Base-by-base conservation (phyloP, 2,329 filamentous ascomycete genomes). In the Claviceps fusiformis region DNA sequence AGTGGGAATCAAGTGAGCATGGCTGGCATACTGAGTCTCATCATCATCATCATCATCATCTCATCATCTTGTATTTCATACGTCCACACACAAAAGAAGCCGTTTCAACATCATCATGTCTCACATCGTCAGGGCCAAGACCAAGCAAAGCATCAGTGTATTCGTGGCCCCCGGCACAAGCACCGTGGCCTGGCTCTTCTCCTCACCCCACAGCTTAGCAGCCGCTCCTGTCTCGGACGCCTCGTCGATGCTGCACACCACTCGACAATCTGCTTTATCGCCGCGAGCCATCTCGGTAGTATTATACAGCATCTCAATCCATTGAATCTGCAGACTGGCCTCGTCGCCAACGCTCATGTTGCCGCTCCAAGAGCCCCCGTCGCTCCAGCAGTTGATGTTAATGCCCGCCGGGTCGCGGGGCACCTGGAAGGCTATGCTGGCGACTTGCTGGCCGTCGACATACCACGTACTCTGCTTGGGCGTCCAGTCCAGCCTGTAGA, bases 261-360 rank as follows among this genome's bases (percentile, higher is more conserved):
- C 59, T 37, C 58, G 57, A 57, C 66, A 69, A 7, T 47, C 35
- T 17, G 59, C 54, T 9, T 49, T 52, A 6, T 52, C 54, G 13
- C 46, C 49, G n/a, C 46, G 11, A 3, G 45, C 24, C 1, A 49
- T 53, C 11, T 57, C 54, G 0, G 70, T 75, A 15, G 62, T 64
- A 59, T 79, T 79, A 62, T 77, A 83, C 27, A 80, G 71, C 66
- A 84, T 72, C 62, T 84, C 79, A 48, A 83, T 75, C 80, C 80
- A 84, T 68, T 81, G 76, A 19, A 85, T 73, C 62, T 84, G 77
- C 61, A 84, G 69, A 58, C 73, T 75, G 0, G 80, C 80, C 48
- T 71, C 70, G 11, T 68, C 70, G 3, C 71, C 69, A 5, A 72
- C 62, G 5, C 64, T 73, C 81, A 85, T 83, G 53, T 79, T 76